These are phyloP conservation scores for Selenicereus undatus DNA, from an alignment of 148 eudicot species.

Conservation along the genomic window DNA sequence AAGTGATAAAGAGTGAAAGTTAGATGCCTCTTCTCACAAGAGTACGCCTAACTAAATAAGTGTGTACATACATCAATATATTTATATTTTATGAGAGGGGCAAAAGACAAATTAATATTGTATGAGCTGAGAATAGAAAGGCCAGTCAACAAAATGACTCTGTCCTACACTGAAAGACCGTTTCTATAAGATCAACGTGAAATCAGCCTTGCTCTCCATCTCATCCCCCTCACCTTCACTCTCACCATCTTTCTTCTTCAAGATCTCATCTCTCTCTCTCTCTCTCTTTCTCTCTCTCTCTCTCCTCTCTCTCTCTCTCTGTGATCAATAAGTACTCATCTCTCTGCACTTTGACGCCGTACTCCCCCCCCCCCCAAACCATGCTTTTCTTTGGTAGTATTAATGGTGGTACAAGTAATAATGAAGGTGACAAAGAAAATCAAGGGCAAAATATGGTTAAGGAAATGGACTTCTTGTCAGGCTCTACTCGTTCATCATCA, in stretches of 20 bases:
- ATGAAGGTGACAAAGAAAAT: slow-evolving; percentile 7
- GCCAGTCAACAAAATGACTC: slow-evolving; percentile 21
- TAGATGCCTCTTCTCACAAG: no score
- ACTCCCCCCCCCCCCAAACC: slow-evolving; percentile 20
- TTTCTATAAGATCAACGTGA: slow-evolving; percentile 17
- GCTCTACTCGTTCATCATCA: slow-evolving; percentile 1
- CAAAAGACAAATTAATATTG: not conserved
- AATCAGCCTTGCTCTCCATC: slow-evolving; percentile 19
- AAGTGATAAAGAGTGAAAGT: no score
- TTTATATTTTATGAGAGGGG: no score
- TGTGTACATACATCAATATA: no score
- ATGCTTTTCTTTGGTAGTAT: not conserved
- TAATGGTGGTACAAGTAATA: not conserved
- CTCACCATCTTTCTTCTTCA: slow-evolving; percentile 6
- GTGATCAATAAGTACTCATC: slow-evolving; percentile 10
- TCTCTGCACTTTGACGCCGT: slow-evolving; percentile 32
- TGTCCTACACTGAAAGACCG: slow-evolving; percentile 8
- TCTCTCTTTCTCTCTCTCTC: not conserved
- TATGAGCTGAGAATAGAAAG: slow-evolving; percentile 18
- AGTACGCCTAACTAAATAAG: no score
- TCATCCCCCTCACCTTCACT: not conserved
- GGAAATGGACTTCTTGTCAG: slow-evolving; percentile 42
- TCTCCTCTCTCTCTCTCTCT: not conserved
- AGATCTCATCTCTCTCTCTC: slow-evolving; percentile 22
- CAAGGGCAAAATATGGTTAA: slow-evolving; percentile 20